Base-by-base conservation (phyloP, 176 grass and related monocot species). In the Oryza glaberrima region DNA sequence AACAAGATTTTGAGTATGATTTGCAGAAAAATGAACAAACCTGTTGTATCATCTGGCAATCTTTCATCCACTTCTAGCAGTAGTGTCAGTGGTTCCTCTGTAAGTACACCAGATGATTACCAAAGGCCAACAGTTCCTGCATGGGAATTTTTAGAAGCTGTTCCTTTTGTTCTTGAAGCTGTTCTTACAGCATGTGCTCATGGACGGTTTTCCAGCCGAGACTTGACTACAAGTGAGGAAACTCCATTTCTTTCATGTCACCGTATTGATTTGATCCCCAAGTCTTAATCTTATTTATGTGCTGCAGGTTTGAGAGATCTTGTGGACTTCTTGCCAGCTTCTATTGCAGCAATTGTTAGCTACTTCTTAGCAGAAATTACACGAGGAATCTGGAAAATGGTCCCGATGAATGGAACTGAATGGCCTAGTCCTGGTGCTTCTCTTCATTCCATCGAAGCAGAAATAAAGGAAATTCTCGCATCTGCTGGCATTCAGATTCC, bases 281-380 rank as follows among this genome's bases (percentile, higher is more conserved):
- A 17, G 66, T 81, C 20, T 67, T 82, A 38, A 56, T 80, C 36
- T 76, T 38, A 75, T 52, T 51, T 77, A n/a, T 85, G 28, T 83
- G 47, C 30, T 96, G 58, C 81, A 99, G 96, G 96, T 80, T 91
- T 99, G 88, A 91, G 96, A 66, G 94, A 94, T 88, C 90, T 99
- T 5, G 94, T 96, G 81, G 96, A 99, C 65, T 96, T 96, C 78
- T 85, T 99, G 70, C 96, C 96, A 66, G 96, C 96, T 89, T 99
- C 96, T 88, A 86, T 99, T 88, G 96, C 91, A 65, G 84, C 87
- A 63, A 94, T 96, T 67, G 86, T 96, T 68, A 96, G 84, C 80
- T 99, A 99, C 84, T 99, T 99, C 78, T 92, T 91, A 78, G 96
- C 96, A 78, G 96, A 99, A 88, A 99, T 99, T 82, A 99, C 96